Conservation (phyloP, 192 early-diverging fungal genomes). For the Rhizoclosmatium globosum region DNA sequence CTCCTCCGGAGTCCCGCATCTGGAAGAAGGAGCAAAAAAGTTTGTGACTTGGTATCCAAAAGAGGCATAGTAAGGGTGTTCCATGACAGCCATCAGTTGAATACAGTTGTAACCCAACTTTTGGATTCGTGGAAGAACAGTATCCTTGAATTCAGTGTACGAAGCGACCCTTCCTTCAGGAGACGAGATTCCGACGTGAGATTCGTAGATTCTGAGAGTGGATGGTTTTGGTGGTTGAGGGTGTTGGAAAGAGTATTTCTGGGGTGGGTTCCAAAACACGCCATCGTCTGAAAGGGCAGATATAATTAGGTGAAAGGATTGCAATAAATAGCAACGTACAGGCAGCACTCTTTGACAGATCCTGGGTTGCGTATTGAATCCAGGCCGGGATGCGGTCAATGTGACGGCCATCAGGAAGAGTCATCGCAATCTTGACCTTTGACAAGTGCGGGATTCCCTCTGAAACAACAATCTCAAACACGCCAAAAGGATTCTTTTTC, state of each 20-base stretch:
- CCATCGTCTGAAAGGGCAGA: constrained; percentile 73
- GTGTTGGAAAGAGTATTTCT: constrained; percentile 83
- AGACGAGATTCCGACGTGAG: constrained; percentile 95
- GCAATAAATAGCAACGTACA: not conserved
- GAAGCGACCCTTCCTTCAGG: constrained; percentile 82
- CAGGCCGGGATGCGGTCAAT: constrained; percentile 92
- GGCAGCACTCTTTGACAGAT: constrained; percentile 76
- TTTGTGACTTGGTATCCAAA: constrained; percentile 99
- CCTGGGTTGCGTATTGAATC: constrained; percentile 86
- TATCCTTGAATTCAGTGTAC: constrained; percentile 88
- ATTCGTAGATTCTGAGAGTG: constrained; percentile 87
- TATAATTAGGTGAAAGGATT: not conserved
- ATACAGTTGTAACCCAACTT: constrained; percentile 71
- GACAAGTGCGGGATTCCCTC: constrained; percentile 82
- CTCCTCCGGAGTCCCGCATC: constrained; percentile 94
- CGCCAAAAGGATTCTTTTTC: constrained; percentile 83
- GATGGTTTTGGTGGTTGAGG: constrained; percentile 70
- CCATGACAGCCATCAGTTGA: constrained; percentile 88
- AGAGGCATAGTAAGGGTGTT: constrained; percentile 98
- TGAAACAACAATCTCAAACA: constrained; percentile 68
- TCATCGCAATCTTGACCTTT: constrained; percentile 82
- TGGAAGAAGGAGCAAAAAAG: constrained; percentile 92
- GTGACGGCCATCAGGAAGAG: constrained; percentile 72
- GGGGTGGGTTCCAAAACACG: constrained; percentile 92
- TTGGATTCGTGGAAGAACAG: constrained; percentile 86